Evolutionary conservation across 1,284 basidiomycete species (phyloP).

Genomic region (Sporisorium sorghi): DNA sequence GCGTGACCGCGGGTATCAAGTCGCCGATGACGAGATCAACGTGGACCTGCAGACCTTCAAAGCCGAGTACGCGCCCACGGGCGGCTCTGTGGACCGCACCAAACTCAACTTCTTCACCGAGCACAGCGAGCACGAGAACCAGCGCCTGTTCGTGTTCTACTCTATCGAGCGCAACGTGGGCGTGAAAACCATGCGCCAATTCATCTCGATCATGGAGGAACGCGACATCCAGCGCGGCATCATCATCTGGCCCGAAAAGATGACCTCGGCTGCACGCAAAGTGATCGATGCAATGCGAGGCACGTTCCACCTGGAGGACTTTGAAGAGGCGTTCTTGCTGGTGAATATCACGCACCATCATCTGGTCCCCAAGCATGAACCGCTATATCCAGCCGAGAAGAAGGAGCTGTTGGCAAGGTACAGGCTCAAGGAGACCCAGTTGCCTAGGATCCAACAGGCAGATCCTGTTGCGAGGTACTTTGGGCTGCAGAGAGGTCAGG

Average conservation of each 20-base stretch:
- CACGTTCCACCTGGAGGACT: conserved; percentile 91
- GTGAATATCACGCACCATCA: conserved; percentile 96
- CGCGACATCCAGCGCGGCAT: conserved; percentile 90
- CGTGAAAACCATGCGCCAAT: conserved; percentile 69
- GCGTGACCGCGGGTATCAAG: conserved; percentile 84
- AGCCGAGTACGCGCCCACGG: conserved; percentile 72
- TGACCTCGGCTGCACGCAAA: conserved; percentile 96
- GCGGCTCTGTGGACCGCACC: conserved; percentile 60
- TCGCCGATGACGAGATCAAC: conserved; percentile 88
- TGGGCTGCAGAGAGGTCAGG: conserved; percentile 91
- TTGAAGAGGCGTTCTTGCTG: conserved; percentile 92
- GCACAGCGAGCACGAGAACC: conserved; percentile 71
- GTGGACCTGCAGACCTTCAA: conserved; percentile 82
- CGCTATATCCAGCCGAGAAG: conserved; percentile 88
- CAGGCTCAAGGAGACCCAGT: conserved; percentile 95
- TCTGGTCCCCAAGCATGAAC: conserved; percentile 91
- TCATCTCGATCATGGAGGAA: conserved; percentile 67
- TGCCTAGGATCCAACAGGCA: conserved; percentile 93
- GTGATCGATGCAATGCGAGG: conserved; percentile 71
- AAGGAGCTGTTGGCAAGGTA: conserved; percentile 88
- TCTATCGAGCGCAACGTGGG: conserved; percentile 69
- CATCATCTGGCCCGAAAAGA: conserved; percentile 93
- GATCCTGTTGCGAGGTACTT: conserved; percentile 99
- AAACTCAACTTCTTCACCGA: conserved; percentile 67
- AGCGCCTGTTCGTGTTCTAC: conserved; percentile 94